Evolutionary conservation across 2,329 filamentous ascomycete genomes (phyloP).

Genomic region (Penicillium sp.): DNA sequence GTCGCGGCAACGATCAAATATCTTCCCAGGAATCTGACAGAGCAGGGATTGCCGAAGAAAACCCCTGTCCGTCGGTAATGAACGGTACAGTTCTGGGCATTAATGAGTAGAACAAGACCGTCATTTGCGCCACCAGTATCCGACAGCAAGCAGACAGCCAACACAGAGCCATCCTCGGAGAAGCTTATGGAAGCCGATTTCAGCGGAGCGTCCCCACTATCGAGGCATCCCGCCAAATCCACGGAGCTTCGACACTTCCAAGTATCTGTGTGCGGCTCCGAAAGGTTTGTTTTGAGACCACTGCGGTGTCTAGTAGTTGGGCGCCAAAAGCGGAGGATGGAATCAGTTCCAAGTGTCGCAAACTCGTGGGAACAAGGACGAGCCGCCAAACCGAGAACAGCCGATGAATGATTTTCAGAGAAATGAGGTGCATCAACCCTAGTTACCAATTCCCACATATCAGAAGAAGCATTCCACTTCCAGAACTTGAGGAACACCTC

Average conservation of each 20-base stretch:
- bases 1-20: constrained; percentile 71
- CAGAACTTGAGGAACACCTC: constrained; percentile 91
- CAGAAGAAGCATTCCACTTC: constrained; percentile 57
- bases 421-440: constrained; percentile 80
- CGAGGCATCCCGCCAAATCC: constrained; percentile 41
- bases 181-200: constrained; percentile 65
- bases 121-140: constrained; percentile 46
- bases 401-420: constrained; percentile 47
- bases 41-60: constrained; percentile 60
- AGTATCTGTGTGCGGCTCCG: constrained; percentile 54
- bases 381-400: constrained; percentile 66
- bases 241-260: constrained; percentile 66
- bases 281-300: constrained; percentile 52
- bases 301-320: constrained; percentile 64
- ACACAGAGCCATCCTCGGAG: constrained; percentile 75
- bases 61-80: constrained; percentile 63
- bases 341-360: constrained; percentile 79
- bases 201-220: constrained; percentile 27
- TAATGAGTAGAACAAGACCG: constrained; percentile 68
- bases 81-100: constrained; percentile 63
- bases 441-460: constrained; percentile 67
- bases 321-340: constrained; percentile 73
- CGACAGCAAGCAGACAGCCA: constrained; percentile 56
- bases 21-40: constrained; percentile 66
- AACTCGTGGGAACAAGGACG: constrained; percentile 68